Evolutionary conservation across 495 filamentous ascomycete species (phyloP), one percentile per base, ranked within the genome.

Genomic region (Venustampulla echinocandica): DNA sequence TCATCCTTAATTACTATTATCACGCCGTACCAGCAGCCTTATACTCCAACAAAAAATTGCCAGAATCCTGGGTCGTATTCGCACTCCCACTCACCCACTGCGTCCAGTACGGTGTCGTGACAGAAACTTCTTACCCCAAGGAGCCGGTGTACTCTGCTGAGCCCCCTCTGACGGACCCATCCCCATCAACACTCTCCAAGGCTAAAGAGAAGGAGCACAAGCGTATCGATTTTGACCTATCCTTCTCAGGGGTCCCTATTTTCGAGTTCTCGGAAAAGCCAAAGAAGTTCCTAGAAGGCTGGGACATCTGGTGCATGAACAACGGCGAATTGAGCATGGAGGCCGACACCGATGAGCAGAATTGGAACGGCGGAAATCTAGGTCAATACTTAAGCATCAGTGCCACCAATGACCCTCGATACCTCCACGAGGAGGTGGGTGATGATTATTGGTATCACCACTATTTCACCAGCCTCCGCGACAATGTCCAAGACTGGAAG

Each of bases 61-160:
- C 51, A 13, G 35, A 10, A 11, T 46, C 39, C 20, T 58, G 47
- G 47, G 14, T 58, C 11, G 44, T 52, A 0, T 58, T 58, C 41
- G 55, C 55, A 14, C 46, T 43, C 24, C 55, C 55, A 6, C 21
- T 44, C 18, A 23, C 20, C 3, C 32, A 57, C 36, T 13, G 50
- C 37, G 52, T 37, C 18, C 17, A 25, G 0, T 54, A 50, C 28
- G 21, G 18, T 0, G 24, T 14, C 5, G 14, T 17, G 2, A 19
- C 41, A 13, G 47, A 50, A 22, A 45, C 10, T 22, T n/a, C 11
- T 25, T 42, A 18, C 38, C 14, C 38, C 38, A 7, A 10, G 6
- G 33, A 30, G 27, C n/a, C 27, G 27, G 27, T 6, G 13, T 7
- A 30, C 33, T 35, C 18, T 15, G n/a, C 18, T 35, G 11, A 14